phyloP scores from a whole-genome alignment of 2,329 filamentous ascomycete species.

The Zalaria sp. region DNA sequence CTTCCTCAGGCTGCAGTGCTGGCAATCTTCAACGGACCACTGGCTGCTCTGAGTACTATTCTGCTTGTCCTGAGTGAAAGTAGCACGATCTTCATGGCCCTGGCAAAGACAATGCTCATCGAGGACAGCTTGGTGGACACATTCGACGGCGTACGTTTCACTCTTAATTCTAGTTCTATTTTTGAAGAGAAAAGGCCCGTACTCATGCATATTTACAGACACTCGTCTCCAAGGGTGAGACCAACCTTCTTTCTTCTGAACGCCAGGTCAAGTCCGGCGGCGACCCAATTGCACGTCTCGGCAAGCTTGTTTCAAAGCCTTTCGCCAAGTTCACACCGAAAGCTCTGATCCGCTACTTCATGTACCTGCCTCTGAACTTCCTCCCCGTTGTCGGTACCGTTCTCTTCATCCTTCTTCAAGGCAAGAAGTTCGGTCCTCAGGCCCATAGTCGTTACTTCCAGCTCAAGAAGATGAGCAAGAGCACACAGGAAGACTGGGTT shows the following conservation, averaged over 20 bases:
- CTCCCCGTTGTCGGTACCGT: conserved; percentile 78
- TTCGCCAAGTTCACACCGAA: conserved; percentile 38
- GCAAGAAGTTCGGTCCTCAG: conserved; percentile 36
- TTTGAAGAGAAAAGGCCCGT: neutral
- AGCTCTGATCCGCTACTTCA: conserved; percentile 60
- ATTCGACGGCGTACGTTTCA: conserved; percentile 55
- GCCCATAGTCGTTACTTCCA: conserved; percentile 66
- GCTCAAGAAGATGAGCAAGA: conserved; percentile 65
- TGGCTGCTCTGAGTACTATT: conserved; percentile 60
- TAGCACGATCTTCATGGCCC: conserved; percentile 34
- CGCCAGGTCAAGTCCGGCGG: conserved; percentile 50
- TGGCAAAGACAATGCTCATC: conserved; percentile 60
- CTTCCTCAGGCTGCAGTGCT: conserved; percentile 71
- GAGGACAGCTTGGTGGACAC: conserved; percentile 75
- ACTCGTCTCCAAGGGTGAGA: conserved; percentile 39
- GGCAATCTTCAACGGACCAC: conserved; percentile 69
- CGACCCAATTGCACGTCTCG: conserved; percentile 41
- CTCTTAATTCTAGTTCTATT: neutral
- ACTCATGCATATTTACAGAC: conserved; percentile 15
- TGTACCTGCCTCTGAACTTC: conserved; percentile 86
- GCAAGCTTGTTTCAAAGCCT: conserved; percentile 41
- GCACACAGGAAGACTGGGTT: conserved; percentile 54
- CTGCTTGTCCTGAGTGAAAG: conserved; percentile 45
- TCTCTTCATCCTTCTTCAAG: conserved; percentile 64
- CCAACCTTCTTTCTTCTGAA: conserved; percentile 55